Percentiles rank a stretch among this genome's conserved stretches.
These are phyloP conservation scores for Pseudogymnoascus sp. DNA, from an alignment of 2,329 filamentous ascomycete species.

Conservation along the genomic window DNA sequence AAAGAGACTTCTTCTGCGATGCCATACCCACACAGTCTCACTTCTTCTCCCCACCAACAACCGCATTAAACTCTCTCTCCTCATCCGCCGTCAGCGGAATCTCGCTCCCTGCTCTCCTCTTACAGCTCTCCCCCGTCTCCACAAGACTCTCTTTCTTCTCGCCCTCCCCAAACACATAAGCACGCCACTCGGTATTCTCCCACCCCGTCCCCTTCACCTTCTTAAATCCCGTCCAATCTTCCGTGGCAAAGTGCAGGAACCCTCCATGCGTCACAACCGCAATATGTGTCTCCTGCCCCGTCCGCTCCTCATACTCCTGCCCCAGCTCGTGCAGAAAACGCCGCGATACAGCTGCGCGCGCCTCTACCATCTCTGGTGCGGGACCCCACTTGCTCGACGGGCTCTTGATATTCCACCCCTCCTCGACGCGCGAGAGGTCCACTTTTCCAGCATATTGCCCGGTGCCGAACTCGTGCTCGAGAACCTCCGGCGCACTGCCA, in stretches of 20 bases:
- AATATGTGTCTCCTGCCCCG: conserved; percentile 51
- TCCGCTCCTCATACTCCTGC: background rate
- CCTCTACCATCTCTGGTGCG: conserved; percentile 43
- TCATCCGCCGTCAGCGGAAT: conserved; percentile 20
- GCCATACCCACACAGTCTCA: conserved; percentile 1
- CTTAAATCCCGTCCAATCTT: conserved; percentile 59
- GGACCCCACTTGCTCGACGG: conserved; percentile 32
- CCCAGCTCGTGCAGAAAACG: conserved; percentile 44
- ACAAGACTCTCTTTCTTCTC: conserved; percentile 17
- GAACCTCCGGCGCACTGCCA: conserved; percentile 48
- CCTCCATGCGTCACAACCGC: conserved; percentile 76
- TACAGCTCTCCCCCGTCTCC: conserved; percentile 23
- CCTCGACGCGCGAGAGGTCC: conserved; percentile 52
- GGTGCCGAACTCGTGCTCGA: conserved; percentile 51
- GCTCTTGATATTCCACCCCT: conserved; percentile 66
- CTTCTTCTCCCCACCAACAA: conserved; percentile 16
- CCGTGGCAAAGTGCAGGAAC: conserved; percentile 75
- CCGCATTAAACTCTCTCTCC: conserved; percentile 21
- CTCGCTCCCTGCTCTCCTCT: conserved; percentile 20
- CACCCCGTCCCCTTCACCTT: conserved; percentile 26
- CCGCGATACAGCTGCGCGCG: conserved; percentile 53
- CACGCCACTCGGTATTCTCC: conserved; percentile 26
- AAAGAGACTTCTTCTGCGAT: background rate
- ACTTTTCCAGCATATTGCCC: conserved; percentile 39
- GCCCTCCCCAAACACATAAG: conserved; percentile 22